Percentiles rank a stretch among this genome's conserved stretches.
phyloP scores from a whole-genome alignment of 2,329 filamentous ascomycete genomes.

The Xylariaceae sp. region DNA sequence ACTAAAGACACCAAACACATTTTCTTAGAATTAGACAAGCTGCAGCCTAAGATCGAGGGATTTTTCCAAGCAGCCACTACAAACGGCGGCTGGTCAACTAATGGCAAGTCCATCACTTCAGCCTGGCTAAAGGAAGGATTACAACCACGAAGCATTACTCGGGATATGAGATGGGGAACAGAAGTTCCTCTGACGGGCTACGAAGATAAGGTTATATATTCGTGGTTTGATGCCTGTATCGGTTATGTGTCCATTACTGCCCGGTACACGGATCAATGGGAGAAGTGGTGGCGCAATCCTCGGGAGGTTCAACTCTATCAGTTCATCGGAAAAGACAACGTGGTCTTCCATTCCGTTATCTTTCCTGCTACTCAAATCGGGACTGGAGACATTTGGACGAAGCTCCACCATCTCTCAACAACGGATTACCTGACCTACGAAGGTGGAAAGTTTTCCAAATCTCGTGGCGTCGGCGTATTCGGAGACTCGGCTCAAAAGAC shows the following conservation, averaged over 20 bases:
- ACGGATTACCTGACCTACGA: constrained; percentile 28
- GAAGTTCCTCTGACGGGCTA: constrained; percentile 21
- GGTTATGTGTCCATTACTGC: constrained; percentile 28
- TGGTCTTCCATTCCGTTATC: constrained; percentile 26
- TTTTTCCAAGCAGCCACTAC: constrained; percentile 17
- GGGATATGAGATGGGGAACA: constrained; percentile 26
- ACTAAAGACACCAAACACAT: constrained; percentile 24
- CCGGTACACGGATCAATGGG: constrained; percentile 25
- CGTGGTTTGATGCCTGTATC: constrained; percentile 27
- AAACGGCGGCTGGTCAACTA: constrained; percentile 21
- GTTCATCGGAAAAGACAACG: constrained; percentile 29
- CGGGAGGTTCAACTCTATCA: constrained; percentile 25
- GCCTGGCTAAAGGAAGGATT: constrained; percentile 25
- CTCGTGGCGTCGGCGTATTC: constrained; percentile 22
- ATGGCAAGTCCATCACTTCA: constrained; percentile 25
- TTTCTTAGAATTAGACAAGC: constrained; percentile 23
- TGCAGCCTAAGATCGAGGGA: constrained; percentile 21
- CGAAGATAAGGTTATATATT: constrained; percentile 26
- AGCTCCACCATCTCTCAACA: constrained; percentile 26
- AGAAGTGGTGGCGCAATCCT: constrained; percentile 29
- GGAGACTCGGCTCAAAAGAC: constrained; percentile 26
- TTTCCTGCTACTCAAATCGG: constrained; percentile 27
- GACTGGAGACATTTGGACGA: constrained; percentile 22
- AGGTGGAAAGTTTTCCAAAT: constrained; percentile 27
- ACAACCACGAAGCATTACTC: constrained; percentile 24